phyloP scores from a whole-genome alignment of 2,329 filamentous ascomycete species.

The Trichoderma atroviride region DNA sequence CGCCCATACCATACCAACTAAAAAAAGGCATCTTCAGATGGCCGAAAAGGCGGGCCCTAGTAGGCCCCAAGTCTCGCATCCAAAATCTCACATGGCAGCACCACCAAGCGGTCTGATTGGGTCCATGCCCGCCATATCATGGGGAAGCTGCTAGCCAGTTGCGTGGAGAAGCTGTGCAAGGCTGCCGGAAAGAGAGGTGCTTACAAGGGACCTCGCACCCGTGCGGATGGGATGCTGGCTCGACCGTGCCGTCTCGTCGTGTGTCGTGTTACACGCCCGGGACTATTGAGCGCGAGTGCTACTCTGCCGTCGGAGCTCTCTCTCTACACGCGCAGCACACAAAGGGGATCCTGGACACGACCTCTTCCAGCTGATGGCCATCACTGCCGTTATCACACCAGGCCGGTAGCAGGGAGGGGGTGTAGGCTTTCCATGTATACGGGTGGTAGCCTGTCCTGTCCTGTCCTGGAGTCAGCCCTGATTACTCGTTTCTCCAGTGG shows the following conservation, averaged over 20 bases:
- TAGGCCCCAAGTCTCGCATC: conserved; percentile 22
- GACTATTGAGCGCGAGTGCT: conserved; percentile 19
- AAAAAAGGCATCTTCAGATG: conserved; percentile 18
- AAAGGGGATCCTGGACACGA: neutral
- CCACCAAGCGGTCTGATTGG: conserved; percentile 17
- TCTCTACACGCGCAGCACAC: neutral
- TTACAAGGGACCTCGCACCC: neutral
- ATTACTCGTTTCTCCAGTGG: neutral
- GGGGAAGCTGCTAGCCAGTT: conserved; percentile 5
- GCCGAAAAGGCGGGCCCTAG: neutral
- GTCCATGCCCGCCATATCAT: neutral
- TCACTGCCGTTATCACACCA: neutral
- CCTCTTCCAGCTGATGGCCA: conserved; percentile 4
- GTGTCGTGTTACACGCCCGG: conserved; percentile 9
- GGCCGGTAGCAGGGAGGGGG: neutral
- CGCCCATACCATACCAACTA: neutral
- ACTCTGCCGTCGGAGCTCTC: conserved; percentile 11
- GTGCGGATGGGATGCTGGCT: conserved; percentile 6
- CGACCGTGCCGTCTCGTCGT: neutral
- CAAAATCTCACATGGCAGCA: conserved; percentile 26
- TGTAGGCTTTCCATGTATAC: neutral
- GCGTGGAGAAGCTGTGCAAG: conserved; percentile 23
- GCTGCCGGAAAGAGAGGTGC: conserved; percentile 14
- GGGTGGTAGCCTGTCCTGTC: neutral
- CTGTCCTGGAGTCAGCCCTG: conserved; percentile 12